Evolutionary conservation across 2,329 filamentous ascomycete genomes (phyloP).

Genomic region (Botryotinia narcissicola): DNA sequence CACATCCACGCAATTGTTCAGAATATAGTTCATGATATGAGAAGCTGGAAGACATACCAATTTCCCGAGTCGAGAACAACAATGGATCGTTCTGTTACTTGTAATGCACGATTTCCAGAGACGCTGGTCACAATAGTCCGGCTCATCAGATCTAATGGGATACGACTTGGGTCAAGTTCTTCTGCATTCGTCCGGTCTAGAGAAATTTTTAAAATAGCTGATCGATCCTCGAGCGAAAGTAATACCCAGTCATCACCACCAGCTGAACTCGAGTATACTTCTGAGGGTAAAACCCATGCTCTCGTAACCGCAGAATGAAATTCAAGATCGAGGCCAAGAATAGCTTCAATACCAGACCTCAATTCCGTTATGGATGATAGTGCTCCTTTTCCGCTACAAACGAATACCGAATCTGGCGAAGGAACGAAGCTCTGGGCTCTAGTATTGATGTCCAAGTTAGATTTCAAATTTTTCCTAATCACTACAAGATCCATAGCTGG

Average conservation of each 20-base stretch:
- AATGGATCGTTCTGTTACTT: conserved; percentile 51
- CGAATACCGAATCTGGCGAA: conserved; percentile 59
- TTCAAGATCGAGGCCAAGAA: conserved; percentile 58
- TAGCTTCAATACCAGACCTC: conserved; percentile 67
- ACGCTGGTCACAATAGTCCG: conserved; percentile 50
- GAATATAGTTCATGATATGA: not conserved
- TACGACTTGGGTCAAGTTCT: conserved; percentile 44
- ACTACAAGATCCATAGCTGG: conserved; percentile 43
- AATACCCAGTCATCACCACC: conserved; percentile 32
- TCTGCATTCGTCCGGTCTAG: conserved; percentile 47
- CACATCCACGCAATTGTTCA: not conserved
- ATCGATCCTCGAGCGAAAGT: conserved; percentile 34
- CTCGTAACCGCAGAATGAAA: conserved; percentile 49
- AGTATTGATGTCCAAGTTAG: not conserved
- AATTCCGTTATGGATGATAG: conserved; percentile 66
- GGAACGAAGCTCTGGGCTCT: conserved; percentile 31
- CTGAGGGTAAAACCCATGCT: conserved; percentile 51
- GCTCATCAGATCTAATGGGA: conserved; percentile 51
- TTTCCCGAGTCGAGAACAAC: conserved; percentile 24
- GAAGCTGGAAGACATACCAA: conserved; percentile 25
- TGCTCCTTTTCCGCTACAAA: conserved; percentile 61
- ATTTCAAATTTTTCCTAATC: conserved; percentile 31
- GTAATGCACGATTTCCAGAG: conserved; percentile 44
- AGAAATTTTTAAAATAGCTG: conserved; percentile 46
- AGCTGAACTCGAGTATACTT: conserved; percentile 21